These are phyloP conservation scores for Tetradesmus obliquus DNA, from an alignment of 139 green algal species.

Conservation along the genomic window DNA sequence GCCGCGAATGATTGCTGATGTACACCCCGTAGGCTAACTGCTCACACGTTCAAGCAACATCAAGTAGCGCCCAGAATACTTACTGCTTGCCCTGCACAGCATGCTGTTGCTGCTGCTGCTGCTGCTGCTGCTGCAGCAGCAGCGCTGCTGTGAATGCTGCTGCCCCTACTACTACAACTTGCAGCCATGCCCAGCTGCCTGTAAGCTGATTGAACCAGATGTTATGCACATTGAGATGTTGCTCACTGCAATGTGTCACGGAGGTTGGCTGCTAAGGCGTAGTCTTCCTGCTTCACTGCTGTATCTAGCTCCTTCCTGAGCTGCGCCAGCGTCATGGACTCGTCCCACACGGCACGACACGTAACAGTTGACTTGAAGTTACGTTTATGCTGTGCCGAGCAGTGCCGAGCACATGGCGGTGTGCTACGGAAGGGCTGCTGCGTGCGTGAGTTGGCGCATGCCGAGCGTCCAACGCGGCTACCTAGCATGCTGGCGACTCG, in stretches of 20 bases:
- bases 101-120: neutral
- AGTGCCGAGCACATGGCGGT: neutral
- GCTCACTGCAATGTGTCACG: conserved; percentile 59
- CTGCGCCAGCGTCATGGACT: conserved; percentile 39
- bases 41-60: neutral
- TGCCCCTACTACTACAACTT: neutral
- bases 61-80: no score
- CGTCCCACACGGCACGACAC: conserved; percentile 28
- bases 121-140: neutral
- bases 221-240: neutral
- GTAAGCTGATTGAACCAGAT: neutral
- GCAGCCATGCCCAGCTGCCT: neutral
- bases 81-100: neutral
- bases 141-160: neutral
- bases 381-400: neutral
- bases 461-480: neutral
- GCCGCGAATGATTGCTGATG: neutral
- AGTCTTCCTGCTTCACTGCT: conserved; percentile 53
- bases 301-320: conserved; percentile 30
- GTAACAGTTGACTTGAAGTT: neutral
- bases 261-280: conserved; percentile 51
- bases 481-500: neutral
- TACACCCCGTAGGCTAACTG: neutral
- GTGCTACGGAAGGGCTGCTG: neutral
- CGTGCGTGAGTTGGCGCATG: neutral